Base-by-base conservation (phyloP, 495 filamentous ascomycete genomes). In the Penicillium chermesinum region DNA sequence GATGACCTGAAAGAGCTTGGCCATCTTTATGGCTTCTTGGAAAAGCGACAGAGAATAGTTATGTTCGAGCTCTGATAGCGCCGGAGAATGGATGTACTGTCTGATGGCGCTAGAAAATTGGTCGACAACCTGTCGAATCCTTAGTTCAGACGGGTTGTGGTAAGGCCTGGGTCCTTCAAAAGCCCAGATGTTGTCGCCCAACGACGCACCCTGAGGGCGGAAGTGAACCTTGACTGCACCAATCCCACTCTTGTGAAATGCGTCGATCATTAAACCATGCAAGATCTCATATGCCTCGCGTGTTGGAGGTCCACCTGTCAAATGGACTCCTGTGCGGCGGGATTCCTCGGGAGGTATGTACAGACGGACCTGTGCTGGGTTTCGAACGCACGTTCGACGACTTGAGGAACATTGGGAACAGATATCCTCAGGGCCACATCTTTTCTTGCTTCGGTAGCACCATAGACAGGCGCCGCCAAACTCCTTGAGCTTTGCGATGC, bases 361-460 rank as follows among this genome's bases (percentile, higher is more conserved):
- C 32, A 60, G 48, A 15, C 41, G 40, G 15, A 55, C 36, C 13
- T 52, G 37, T 16, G 20, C 41, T 15, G 38, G 27, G 12, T 35
- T 43, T 22, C 63, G 55, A 39, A 62, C 47, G 41, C 65, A 68
- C 12, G 35, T 20, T 18, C 45, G 52, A 9, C 25, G 7, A 15
- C 41, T 46, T 2, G 37, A 9, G 8, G 3, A 10, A 44, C 65
- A 68, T 10, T 16, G 18, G 7, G 34, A 20, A 22, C 65, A 68
- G 13, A 54, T 46, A 17, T 34, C 22, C 4, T 10, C 19, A 6
- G 54, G 22, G 7, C 38, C 54, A 32, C 65, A 68, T 41, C 42
- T 56, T 40, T 66, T 66, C 56, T 61, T 68, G 14, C 41, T 54
- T 15, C 49, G 51, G 12, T 57, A 49, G 22, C 65, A 68, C 35